These are phyloP conservation scores for Fraxinus latifolia DNA, from an alignment of 305 asterid genomes.

Conservation along the genomic window DNA sequence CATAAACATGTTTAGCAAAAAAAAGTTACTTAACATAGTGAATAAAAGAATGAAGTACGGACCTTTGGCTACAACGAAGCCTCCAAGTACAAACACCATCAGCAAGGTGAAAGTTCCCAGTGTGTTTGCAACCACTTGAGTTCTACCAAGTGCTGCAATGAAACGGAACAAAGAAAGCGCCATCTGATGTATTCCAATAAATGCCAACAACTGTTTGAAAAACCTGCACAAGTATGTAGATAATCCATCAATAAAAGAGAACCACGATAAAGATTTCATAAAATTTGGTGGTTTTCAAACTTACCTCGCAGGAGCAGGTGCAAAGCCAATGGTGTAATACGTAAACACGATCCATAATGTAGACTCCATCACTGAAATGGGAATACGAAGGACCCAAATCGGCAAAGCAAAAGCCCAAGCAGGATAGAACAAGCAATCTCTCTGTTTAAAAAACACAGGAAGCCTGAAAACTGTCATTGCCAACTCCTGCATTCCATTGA, in stretches of 20 bases:
- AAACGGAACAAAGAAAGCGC: slow-evolving; percentile 5
- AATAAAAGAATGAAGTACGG: not conserved
- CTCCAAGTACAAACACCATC: slow-evolving; percentile 2
- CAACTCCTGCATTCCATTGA: slow-evolving; percentile 4
- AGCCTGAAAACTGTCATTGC: slow-evolving; percentile 1
- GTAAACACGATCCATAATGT: not conserved
- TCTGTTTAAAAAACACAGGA: not conserved
- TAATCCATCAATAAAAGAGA: not conserved
- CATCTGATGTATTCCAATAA: not conserved
- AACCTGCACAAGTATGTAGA: not conserved
- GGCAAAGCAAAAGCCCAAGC: slow-evolving; percentile 3
- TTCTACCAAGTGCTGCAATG: not conserved
- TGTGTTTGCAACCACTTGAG: slow-evolving; percentile 3
- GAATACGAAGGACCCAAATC: not conserved
- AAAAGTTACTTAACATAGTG: not conserved
- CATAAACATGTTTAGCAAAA: not conserved
- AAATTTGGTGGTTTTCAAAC: not conserved
- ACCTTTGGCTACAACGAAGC: not conserved
- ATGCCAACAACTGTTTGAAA: not conserved
- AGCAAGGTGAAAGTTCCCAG: not conserved
- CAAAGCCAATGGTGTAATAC: not conserved
- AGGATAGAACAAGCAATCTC: not conserved
- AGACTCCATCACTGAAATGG: not conserved
- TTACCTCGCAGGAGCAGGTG: not conserved
- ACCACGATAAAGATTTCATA: not conserved